phyloP scores from a whole-genome alignment of 1,284 basidiomycete species.

The Cutaneotrichosporon sp. region DNA sequence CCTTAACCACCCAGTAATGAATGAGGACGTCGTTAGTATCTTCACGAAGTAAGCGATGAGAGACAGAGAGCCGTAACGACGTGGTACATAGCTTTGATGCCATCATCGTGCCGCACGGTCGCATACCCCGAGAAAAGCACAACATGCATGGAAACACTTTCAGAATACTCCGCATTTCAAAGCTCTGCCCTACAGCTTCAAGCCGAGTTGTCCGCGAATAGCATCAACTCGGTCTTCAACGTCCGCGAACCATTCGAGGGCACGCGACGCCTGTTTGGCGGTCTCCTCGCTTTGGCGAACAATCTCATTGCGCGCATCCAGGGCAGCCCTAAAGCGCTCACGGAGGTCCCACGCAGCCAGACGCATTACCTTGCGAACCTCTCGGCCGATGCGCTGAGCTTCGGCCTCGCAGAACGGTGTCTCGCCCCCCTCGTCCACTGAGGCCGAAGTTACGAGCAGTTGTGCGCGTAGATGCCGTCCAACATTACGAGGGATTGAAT shows the following conservation, averaged over 20 bases:
- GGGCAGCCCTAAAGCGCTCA: constrained; percentile 72
- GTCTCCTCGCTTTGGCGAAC: constrained; percentile 71
- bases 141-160: no score
- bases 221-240: constrained; percentile 58
- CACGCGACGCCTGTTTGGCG: constrained; percentile 62
- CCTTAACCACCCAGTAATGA: constrained; percentile 75
- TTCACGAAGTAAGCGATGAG: constrained; percentile 43
- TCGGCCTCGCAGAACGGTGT: constrained; percentile 66
- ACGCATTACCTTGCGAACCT: constrained; percentile 90
- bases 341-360: constrained; percentile 87
- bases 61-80: no score
- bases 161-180: no score
- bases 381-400: constrained; percentile 66
- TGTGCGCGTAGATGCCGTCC: constrained; percentile 62
- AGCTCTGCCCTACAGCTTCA: constrained; percentile 18
- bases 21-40: constrained; percentile 73
- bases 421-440: constrained; percentile 23
- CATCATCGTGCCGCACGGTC: no score
- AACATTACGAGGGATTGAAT: constrained; percentile 84
- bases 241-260: constrained; percentile 66
- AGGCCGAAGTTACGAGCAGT: constrained; percentile 48
- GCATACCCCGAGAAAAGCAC: no score
- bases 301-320: constrained; percentile 71
- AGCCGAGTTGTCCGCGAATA: constrained; percentile 50
- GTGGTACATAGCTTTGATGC: no score